Evolutionary conservation across 2,329 filamentous ascomycete species (phyloP).

Genomic region (Xylariaceae sp.): DNA sequence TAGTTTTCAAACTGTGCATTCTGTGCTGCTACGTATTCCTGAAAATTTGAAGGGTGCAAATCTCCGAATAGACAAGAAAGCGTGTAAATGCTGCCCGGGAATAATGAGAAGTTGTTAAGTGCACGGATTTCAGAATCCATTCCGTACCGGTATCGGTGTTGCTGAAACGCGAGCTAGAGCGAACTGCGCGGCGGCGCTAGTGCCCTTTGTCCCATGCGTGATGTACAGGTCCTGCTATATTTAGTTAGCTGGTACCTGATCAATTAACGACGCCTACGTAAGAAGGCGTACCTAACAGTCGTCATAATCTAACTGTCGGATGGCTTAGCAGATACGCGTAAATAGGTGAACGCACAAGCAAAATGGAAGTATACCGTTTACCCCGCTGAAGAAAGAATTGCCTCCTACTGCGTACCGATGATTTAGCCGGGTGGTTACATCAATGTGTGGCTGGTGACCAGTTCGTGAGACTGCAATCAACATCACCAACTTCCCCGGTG

Average conservation of each 20-base stretch:
- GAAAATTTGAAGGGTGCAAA: no score
- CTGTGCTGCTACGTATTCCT: no score
- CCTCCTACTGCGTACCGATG: neutral
- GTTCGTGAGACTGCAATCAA: constrained; percentile 5
- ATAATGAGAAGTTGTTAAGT: no score
- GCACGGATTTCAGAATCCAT: no score
- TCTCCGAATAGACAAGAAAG: no score
- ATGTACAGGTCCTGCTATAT: neutral
- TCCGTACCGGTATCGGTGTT: no score
- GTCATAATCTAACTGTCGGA: no score
- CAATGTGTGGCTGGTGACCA: constrained; percentile 15
- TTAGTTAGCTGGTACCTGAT: neutral
- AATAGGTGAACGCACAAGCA: no score
- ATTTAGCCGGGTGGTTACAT: neutral
- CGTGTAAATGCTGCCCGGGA: no score
- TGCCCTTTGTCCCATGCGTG: neutral
- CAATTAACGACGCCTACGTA: neutral
- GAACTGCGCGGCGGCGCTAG: neutral
- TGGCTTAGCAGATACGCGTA: no score
- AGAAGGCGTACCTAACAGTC: no score
- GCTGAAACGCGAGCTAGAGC: no score
- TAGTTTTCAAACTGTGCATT: neutral
- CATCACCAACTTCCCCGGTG: constrained; percentile 7
- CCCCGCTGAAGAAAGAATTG: neutral
- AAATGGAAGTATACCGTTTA: neutral